Conservation (phyloP, 768 basidiomycete genomes). For the Rhizopogon vulgaris region DNA sequence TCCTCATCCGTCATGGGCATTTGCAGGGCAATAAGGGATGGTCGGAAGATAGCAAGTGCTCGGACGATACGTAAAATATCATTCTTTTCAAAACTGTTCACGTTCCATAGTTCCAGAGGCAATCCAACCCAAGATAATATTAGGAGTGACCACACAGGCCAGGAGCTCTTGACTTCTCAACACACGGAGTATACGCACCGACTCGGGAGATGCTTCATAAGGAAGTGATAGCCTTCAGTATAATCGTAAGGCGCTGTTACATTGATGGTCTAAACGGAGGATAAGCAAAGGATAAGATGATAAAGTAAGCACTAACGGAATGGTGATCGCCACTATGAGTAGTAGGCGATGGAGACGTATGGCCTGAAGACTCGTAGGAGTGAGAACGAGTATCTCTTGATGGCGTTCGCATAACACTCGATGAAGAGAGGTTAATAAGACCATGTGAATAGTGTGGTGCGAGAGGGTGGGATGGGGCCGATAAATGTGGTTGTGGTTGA, state of each 20-base stretch:
- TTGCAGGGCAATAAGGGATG: conserved; percentile 95
- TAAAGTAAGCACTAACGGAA: conserved; percentile 18
- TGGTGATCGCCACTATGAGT: conserved; percentile 29
- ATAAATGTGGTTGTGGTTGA: conserved; percentile 21
- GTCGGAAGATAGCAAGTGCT: conserved; percentile 89
- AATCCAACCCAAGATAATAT: conserved; percentile 32
- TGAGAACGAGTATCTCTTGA: conserved; percentile 23
- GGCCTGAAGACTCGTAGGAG: conserved; percentile 22
- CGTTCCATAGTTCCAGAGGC: conserved; percentile 16
- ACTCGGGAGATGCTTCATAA: conserved; percentile 88
- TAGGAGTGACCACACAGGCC: conserved; percentile 33
- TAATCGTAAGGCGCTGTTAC: conserved; percentile 84
- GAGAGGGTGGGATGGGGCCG: conserved; percentile 13
- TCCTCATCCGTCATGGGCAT: conserved; percentile 97
- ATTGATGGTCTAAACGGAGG: conserved; percentile 52
- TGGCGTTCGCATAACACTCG: conserved; percentile 23
- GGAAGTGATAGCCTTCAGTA: conserved; percentile 92
- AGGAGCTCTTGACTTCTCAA: conserved; percentile 31
- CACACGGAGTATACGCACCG: conserved; percentile 53
- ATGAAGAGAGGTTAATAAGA: conserved; percentile 34
- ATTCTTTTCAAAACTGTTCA: conserved; percentile 85
- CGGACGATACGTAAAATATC: conserved; percentile 93
- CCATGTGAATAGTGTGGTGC: conserved; percentile 48
- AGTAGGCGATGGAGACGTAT: conserved; percentile 38
- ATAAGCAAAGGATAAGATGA: conserved; percentile 22